Evolutionary conservation across 148 eudicot genomes (phyloP).

Genomic region (Fagopyrum homotropicum): DNA sequence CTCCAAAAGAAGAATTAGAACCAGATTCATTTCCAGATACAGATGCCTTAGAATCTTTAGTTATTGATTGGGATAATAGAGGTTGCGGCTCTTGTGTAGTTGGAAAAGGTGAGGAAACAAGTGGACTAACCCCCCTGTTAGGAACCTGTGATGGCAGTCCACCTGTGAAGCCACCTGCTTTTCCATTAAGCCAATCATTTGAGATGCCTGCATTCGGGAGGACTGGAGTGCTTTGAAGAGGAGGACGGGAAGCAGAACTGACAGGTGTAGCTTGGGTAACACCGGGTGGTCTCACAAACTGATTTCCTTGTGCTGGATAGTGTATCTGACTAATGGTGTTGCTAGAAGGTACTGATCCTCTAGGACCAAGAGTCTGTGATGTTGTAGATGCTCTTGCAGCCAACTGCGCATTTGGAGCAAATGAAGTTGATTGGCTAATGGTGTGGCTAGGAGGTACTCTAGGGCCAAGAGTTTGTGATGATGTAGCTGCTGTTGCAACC

Average conservation of each 20-base stretch:
- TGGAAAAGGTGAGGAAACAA: constrained; percentile 32
- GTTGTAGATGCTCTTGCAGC: constrained; percentile 21
- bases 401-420: no score
- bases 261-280: constrained; percentile 29
- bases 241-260: constrained; percentile 38
- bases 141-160: constrained; percentile 41
- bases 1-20: constrained; percentile 49
- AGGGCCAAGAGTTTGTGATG: no score
- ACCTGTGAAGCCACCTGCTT: constrained; percentile 31
- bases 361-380: no score
- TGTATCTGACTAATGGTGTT: constrained; percentile 50
- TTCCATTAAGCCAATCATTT: constrained; percentile 53
- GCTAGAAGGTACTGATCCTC: constrained; percentile 38
- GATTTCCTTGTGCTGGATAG: constrained; percentile 53
- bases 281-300: constrained; percentile 44
- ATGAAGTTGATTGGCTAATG: no score
- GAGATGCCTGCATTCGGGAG: constrained; percentile 40
- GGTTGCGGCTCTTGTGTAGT: constrained; percentile 29
- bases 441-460: no score
- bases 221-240: constrained; percentile 30
- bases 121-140: constrained; percentile 39
- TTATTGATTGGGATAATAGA: constrained; percentile 29
- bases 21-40: constrained; percentile 51
- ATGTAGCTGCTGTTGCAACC: constrained; percentile 21
- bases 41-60: constrained; percentile 39